These are phyloP conservation scores for Rhodotorula sp. DNA, from an alignment of 1,284 basidiomycete species.

Conservation along the genomic window DNA sequence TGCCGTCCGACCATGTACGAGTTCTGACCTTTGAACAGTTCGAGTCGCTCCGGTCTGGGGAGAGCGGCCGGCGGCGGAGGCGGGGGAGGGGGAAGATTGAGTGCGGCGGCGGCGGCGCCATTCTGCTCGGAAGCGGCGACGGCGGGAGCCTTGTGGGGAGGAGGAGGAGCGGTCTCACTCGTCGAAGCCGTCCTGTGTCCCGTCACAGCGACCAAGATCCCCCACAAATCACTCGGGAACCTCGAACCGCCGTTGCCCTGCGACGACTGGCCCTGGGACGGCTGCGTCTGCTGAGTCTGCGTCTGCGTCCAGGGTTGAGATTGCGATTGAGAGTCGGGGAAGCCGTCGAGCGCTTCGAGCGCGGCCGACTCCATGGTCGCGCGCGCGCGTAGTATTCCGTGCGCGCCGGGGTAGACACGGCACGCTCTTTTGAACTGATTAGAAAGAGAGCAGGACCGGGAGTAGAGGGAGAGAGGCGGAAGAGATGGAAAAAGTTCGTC, in stretches of 20 bases:
- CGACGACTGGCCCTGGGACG: not conserved
- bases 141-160: not conserved
- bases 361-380: conserved; percentile 2
- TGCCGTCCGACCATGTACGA: conserved; percentile 24
- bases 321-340: conserved; percentile 1
- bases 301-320: conserved; percentile 32
- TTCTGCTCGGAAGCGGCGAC: not conserved
- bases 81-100: not conserved
- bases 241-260: not conserved
- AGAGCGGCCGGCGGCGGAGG: not conserved
- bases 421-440: not conserved
- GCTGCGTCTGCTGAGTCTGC: conserved; percentile 31
- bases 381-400: not conserved
- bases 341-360: conserved; percentile 3
- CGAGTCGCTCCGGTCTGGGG: conserved; percentile 12
- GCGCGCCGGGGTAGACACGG: not conserved
- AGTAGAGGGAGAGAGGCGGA: not conserved
- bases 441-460: not conserved
- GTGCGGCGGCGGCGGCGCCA: not conserved
- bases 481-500: not conserved
- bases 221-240: conserved; percentile 6
- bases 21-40: conserved; percentile 1
- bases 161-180: too few relatives aligned
- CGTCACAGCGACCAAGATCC: conserved; percentile 16
- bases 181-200: not conserved